Evolutionary conservation across 192 early-diverging fungal genomes (phyloP).

Genomic region (Podila minutissima): DNA sequence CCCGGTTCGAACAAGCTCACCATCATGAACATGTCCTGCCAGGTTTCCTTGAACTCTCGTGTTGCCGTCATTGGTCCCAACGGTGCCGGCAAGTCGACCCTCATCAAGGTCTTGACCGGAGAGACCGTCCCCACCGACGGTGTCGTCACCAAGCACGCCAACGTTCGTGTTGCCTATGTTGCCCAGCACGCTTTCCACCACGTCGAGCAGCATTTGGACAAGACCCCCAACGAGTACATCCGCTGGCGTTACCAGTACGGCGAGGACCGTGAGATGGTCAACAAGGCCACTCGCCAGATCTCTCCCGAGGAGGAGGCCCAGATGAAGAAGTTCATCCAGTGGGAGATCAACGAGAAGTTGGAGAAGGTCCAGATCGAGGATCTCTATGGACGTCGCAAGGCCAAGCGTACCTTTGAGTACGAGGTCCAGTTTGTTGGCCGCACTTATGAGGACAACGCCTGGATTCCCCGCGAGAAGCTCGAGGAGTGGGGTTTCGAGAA

Average conservation of each 20-base stretch:
- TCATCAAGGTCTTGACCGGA: slow-evolving; percentile 77
- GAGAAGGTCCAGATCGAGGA: slow-evolving; percentile 63
- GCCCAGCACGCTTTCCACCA: slow-evolving; percentile 92
- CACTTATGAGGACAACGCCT: slow-evolving; percentile 79
- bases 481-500: slow-evolving; percentile 85
- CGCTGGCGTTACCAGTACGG: slow-evolving; percentile 84
- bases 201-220: slow-evolving; percentile 82
- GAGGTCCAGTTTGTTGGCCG: slow-evolving; percentile 80
- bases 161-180: slow-evolving; percentile 86
- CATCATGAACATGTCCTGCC: slow-evolving; percentile 68
- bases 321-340: slow-evolving; percentile 55
- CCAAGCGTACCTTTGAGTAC: slow-evolving; percentile 72
- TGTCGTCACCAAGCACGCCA: slow-evolving; percentile 83
- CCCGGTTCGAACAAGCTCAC: slow-evolving; percentile 71
- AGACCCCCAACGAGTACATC: slow-evolving; percentile 65
- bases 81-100: slow-evolving; percentile 57
- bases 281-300: slow-evolving; percentile 76
- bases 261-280: slow-evolving; percentile 81
- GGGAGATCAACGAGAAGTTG: slow-evolving; percentile 56
- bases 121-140: slow-evolving; percentile 78
- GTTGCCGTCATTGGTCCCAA: slow-evolving; percentile 80
- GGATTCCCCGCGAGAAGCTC: slow-evolving; percentile 73
- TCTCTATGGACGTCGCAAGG: slow-evolving; percentile 74
- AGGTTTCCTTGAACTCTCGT: slow-evolving; percentile 78
- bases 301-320: slow-evolving; percentile 69